phyloP scores from a whole-genome alignment of 352 stramenopile genomes.

The Plasmopara muralis region DNA sequence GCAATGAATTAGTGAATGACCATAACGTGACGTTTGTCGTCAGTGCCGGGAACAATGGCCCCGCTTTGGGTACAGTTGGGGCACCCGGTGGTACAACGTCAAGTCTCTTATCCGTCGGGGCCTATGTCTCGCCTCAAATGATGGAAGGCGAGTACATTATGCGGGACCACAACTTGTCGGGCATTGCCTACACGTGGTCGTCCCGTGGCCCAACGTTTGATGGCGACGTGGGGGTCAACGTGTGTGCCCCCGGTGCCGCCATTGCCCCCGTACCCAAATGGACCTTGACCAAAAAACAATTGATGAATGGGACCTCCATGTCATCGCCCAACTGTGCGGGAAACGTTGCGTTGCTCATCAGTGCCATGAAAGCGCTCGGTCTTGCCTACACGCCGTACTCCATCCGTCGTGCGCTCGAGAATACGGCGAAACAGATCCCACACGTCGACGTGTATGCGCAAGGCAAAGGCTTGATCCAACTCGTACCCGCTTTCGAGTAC shows the following conservation, averaged over 20 bases:
- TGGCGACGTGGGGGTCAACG: slow-evolving; percentile 85
- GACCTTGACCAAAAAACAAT: slow-evolving; percentile 92
- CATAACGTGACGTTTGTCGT: slow-evolving; percentile 92
- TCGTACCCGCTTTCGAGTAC: slow-evolving; percentile 72
- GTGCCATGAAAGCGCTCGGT: slow-evolving; percentile 73
- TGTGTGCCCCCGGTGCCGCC: slow-evolving; percentile 91
- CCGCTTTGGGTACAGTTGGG: slow-evolving; percentile 91
- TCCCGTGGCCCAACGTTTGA: slow-evolving; percentile 90
- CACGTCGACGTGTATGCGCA: slow-evolving; percentile 71
- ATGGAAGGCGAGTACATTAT: slow-evolving; percentile 90
- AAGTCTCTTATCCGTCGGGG: slow-evolving; percentile 88
- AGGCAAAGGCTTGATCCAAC: slow-evolving; percentile 76
- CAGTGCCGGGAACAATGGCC: slow-evolving; percentile 94
- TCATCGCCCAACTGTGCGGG: slow-evolving; percentile 91
- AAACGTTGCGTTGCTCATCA: slow-evolving; percentile 91
- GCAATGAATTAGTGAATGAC: slow-evolving; percentile 87
- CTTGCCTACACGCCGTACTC: slow-evolving; percentile 84
- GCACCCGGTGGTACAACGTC: slow-evolving; percentile 87
- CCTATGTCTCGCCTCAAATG: slow-evolving; percentile 94
- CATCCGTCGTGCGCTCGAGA: slow-evolving; percentile 84
- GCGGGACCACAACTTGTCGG: slow-evolving; percentile 51
- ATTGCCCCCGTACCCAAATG: slow-evolving; percentile 93
- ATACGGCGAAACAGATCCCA: slow-evolving; percentile 60
- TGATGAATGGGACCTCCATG: slow-evolving; percentile 98
- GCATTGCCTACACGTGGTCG: slow-evolving; percentile 89